These are phyloP conservation scores for Lachnellula hyalina DNA, from an alignment of 2,329 filamentous ascomycete species.

Conservation along the genomic window DNA sequence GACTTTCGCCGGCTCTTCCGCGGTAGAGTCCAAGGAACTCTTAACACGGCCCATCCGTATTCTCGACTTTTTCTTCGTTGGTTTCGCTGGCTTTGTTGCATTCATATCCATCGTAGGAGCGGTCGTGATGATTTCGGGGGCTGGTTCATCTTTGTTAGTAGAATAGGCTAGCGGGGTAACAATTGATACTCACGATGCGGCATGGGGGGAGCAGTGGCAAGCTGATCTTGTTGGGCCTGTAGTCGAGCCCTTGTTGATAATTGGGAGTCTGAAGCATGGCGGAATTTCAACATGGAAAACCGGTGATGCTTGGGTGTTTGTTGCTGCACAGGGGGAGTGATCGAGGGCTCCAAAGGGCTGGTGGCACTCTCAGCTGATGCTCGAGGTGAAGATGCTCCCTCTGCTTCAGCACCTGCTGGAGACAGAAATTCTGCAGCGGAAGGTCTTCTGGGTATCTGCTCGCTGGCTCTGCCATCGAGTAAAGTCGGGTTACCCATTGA, in stretches of 20 bases:
- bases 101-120: slow-evolving; percentile 69
- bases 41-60: slow-evolving; percentile 47
- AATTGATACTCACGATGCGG: slow-evolving; percentile 48
- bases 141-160: slow-evolving; percentile 33
- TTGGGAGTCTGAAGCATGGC: slow-evolving; percentile 90
- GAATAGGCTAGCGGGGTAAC: slow-evolving; percentile 1
- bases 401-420: slow-evolving; percentile 10
- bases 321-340: slow-evolving; percentile 46
- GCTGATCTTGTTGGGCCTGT: slow-evolving; percentile 47
- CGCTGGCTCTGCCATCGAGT: slow-evolving; percentile 28
- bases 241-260: slow-evolving; percentile 70
- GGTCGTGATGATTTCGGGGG: slow-evolving; percentile 80
- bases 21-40: slow-evolving; percentile 13
- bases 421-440: slow-evolving; percentile 27
- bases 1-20: slow-evolving; percentile 17
- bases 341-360: slow-evolving; percentile 14
- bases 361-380: slow-evolving; percentile 17
- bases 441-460: slow-evolving; percentile 29
- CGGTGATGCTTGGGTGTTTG: slow-evolving; percentile 53
- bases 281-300: slow-evolving; percentile 72
- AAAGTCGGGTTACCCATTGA: slow-evolving; percentile 14
- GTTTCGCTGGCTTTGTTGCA: slow-evolving; percentile 28
- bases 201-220: slow-evolving; percentile 45
- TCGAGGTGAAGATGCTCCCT: slow-evolving; percentile 10
- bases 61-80: slow-evolving; percentile 51